Percentiles rank a stretch among this genome's conserved stretches.
These are phyloP conservation scores for Bretziella fagacearum DNA, from an alignment of 2,329 filamentous ascomycete genomes.

Conservation along the genomic window DNA sequence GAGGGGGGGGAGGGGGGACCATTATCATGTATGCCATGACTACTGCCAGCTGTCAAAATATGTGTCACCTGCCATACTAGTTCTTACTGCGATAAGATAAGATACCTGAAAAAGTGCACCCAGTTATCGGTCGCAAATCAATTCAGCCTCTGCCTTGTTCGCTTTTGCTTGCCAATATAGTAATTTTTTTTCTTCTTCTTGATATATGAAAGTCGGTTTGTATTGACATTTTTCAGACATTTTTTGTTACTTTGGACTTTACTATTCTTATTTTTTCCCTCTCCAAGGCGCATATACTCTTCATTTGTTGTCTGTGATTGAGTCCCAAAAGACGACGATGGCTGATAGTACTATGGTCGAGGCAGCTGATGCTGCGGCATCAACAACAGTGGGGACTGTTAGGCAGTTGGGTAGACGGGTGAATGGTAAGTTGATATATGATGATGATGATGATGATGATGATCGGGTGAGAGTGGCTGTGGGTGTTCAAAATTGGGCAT, in stretches of 20 bases:
- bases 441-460: not conserved
- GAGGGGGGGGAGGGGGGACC: no score
- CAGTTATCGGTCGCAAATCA: not conserved
- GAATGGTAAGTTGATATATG: not conserved
- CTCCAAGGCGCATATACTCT: no score
- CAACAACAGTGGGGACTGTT: not conserved
- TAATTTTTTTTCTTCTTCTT: no score
- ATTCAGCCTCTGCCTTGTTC: no score
- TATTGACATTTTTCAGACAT: not conserved
- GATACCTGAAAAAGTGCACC: not conserved
- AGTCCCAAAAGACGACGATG: no score
- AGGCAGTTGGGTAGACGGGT: not conserved
- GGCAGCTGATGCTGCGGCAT: not conserved
- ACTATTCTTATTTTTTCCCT: no score
- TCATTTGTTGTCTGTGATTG: not conserved
- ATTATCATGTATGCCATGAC: no score
- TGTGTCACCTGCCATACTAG: no score
- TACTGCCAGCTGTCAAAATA: no score
- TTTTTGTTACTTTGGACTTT: no score
- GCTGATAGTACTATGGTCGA: not conserved
- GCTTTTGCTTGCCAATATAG: no score
- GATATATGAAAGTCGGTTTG: not conserved
- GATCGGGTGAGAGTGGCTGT: not conserved
- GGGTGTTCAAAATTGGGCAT: no score
- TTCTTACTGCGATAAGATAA: conserved; percentile 6